Base-by-base conservation (phyloP, 495 filamentous ascomycete species). In the Aspergillus cristatus region DNA sequence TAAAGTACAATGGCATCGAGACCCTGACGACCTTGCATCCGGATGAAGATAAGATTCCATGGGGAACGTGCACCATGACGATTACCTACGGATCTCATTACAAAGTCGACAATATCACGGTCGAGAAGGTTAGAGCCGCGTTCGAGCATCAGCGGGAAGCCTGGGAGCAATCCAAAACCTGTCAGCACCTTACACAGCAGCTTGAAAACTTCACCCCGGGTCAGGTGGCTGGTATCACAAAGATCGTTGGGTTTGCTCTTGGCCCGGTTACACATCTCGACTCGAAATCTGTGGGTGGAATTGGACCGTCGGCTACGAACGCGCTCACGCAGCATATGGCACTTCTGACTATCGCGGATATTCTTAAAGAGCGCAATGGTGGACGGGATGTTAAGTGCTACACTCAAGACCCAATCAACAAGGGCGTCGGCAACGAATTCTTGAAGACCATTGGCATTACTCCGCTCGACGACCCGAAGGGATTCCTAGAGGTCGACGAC, bases 341-440 rank as follows among this genome's bases (percentile, higher is more conserved):
- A 3, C 24, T 54, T 5, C 34, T 42, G 32, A 54, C 41, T 1
- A 54, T 50, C 37, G 42, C 33, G 16, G 28, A 32, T 11, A 32
- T 25, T 0, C 34, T 48, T 16, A 29, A 18, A 7, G 24, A 26
- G 18, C 28, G 35, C 14, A 37, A 34, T 24, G 32, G 28, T n/a
- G 33, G 44, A 3, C 11, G 34, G 26, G 18, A 41, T 6, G 42
- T 55, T 17, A 20, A 35, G 10, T 57, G 51, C 28, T 60, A 46
- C 34, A 45, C 46, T 1, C 58, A 62, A 20, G 58, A 62, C 33
- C 58, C 58, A 7, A 45, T 41, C 6, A 58, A 62, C 36, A 53
- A 37, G 5, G 35, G 38, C 1, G 32, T 45, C 6, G 55, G 57
- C 26, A 22, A 35, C 14, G 29, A 34, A 18, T 32, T 57, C 15